Evolutionary conservation across 257 asterid species (phyloP).

Genomic region (Galeopsis tetrahit): DNA sequence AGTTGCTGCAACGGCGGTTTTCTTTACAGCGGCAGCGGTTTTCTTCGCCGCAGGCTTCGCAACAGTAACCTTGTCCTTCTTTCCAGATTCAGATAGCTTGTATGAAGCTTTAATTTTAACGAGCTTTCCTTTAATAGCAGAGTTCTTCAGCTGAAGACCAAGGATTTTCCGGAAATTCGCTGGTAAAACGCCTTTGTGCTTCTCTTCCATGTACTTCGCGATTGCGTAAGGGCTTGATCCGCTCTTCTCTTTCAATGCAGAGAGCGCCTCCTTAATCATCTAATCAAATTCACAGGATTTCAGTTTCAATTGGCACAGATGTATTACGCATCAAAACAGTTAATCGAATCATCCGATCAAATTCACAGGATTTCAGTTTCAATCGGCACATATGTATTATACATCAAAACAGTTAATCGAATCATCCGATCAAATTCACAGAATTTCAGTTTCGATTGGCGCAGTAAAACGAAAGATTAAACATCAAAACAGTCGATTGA

Average conservation of each 20-base stretch:
- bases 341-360: slow-evolving; percentile 68
- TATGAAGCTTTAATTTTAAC: slow-evolving; percentile 72
- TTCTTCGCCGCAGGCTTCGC: slow-evolving; percentile 31
- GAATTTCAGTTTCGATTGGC: background rate
- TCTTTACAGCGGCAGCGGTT: background rate
- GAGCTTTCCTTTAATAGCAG: slow-evolving; percentile 63
- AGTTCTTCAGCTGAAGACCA: slow-evolving; percentile 68
- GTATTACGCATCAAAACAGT: background rate
- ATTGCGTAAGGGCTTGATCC: slow-evolving; percentile 81
- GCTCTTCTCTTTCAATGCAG: slow-evolving; percentile 57
- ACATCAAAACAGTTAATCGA: background rate
- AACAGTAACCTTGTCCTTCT: slow-evolving; percentile 30
- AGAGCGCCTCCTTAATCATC: slow-evolving; percentile 80
- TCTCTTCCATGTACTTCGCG: slow-evolving; percentile 74
- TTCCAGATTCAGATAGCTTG: slow-evolving; percentile 55
- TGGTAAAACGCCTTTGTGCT: slow-evolving; percentile 61
- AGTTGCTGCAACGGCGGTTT: background rate
- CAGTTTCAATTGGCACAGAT: background rate
- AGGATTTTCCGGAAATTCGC: slow-evolving; percentile 67
- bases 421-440: slow-evolving; percentile 55
- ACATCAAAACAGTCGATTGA: background rate
- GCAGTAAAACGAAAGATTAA: background rate
- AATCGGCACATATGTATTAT: background rate
- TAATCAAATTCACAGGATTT: slow-evolving; percentile 23
- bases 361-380: background rate